phyloP scores from a whole-genome alignment of 2,329 filamentous ascomycete species.

The Lasiodiplodia theobromae region DNA sequence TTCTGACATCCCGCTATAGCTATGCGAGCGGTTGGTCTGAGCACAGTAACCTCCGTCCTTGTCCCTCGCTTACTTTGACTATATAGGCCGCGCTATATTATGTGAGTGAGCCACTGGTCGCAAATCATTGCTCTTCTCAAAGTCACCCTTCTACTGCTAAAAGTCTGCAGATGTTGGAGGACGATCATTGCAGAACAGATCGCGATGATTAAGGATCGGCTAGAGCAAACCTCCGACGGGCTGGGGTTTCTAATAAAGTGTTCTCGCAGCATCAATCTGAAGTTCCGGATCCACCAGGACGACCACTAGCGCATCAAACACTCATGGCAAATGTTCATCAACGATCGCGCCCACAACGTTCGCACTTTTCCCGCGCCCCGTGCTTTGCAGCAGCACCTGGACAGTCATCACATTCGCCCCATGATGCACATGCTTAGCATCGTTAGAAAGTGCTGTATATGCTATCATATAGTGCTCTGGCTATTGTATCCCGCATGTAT shows the following conservation, averaged over 20 bases:
- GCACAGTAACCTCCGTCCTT: neutral
- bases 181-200: neutral
- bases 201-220: neutral
- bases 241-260: neutral
- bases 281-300: neutral
- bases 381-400: too few relatives aligned
- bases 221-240: neutral
- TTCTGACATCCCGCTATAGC: neutral
- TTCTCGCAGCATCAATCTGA: neutral
- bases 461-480: too few relatives aligned
- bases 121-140: neutral
- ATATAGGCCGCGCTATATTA: neutral
- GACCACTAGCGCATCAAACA: too few relatives aligned
- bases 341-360: neutral
- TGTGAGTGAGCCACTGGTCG: neutral
- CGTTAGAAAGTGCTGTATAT: too few relatives aligned
- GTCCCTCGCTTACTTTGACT: neutral
- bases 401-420: too few relatives aligned
- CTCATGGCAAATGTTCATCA: too few relatives aligned
- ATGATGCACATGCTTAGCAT: too few relatives aligned
- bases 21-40: neutral
- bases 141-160: neutral
- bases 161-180: neutral
- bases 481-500: too few relatives aligned
- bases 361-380: neutral